Evolutionary conservation across 139 green algal genomes (phyloP).

Genomic region (Chlorella vulgaris): DNA sequence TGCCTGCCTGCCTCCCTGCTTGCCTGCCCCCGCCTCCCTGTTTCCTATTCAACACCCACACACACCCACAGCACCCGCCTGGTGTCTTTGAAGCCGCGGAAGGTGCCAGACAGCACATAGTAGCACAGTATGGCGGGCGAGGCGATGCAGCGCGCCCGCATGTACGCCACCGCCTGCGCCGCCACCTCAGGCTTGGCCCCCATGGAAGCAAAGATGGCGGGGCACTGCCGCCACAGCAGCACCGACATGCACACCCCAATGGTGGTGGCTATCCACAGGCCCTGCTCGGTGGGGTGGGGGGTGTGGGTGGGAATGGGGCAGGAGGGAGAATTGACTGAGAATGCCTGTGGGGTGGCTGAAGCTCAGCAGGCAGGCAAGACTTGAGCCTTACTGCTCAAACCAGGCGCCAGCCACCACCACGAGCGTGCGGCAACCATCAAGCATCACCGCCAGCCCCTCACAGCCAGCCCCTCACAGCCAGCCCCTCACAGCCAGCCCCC

Average conservation of each 20-base stretch:
- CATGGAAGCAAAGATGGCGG: conserved; percentile 30
- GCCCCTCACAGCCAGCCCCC: too few species aligned
- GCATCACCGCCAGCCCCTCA: too few species aligned
- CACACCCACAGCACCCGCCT: background rate
- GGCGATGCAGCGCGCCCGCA: conserved; percentile 44
- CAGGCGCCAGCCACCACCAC: too few species aligned
- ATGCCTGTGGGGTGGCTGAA: too few species aligned
- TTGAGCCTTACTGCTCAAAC: too few species aligned
- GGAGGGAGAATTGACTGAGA: background rate
- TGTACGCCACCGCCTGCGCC: conserved; percentile 38
- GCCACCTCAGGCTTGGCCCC: conserved; percentile 41
- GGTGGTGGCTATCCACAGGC: conserved; percentile 42
- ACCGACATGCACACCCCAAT: conserved; percentile 31
- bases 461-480: too few species aligned
- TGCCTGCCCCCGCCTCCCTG: too few species aligned
- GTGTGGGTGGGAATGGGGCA: background rate
- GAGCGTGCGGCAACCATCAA: too few species aligned
- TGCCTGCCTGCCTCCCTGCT: too few species aligned
- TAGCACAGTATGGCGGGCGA: conserved; percentile 39
- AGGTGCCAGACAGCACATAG: conserved; percentile 45
- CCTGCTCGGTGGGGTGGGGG: background rate
- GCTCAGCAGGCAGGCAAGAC: too few species aligned
- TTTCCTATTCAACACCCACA: background rate
- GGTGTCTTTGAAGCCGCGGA: conserved; percentile 51
- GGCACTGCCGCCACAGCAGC: conserved; percentile 30